Evolutionary conservation across 2,329 filamentous ascomycete species (phyloP), one percentile per base, ranked within the genome.

Genomic region (Diatrype stigma): DNA sequence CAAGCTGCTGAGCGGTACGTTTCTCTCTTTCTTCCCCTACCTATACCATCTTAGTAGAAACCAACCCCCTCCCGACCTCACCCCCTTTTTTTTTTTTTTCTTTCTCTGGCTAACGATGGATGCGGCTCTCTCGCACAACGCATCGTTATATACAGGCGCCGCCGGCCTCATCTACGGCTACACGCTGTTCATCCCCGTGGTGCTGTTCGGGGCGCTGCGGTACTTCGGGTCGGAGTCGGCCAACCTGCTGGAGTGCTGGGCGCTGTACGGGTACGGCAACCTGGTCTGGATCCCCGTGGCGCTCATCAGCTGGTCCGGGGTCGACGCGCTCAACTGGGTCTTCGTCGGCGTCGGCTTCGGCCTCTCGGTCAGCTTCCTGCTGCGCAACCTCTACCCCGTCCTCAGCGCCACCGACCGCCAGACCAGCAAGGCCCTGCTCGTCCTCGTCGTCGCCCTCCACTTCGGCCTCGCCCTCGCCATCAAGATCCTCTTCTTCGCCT

Each of bases 211-310:
- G 19, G 87, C 89, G 58, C 77, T 99, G 58, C 90, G 89, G 63
- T 99, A 96, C 86, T 97, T 96, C 71, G 93, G 93, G 51, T 94
- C 90, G 70, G 91, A 96, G 68, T 89, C 85, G 51, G 92, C 93
- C 56, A 96, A 96, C 71, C 75, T 99, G 53, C 81, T 99, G 59
- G 94, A 99, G 75, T 96, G 91, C 76, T 92, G 90, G 85, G 89
- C 91, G 53, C 77, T 99, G 34, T 99, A 97, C 70, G 94, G 94
- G 49, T 99, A 99, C 76, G 84, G 88, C 51, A 99, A 99, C 73
- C 77, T 99, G 63, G 90, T 99, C 65, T 99, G 94, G 94, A 92
- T 99, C 61, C 90, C 88, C 2, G 92, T 99, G 42, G 92, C 94
- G 45, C 73, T 96, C 56, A 89, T 96, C 60, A 91, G 87, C 67